Evolutionary conservation across 1,284 basidiomycete genomes (phyloP).

Genomic region (Anthracocystis walkeri): DNA sequence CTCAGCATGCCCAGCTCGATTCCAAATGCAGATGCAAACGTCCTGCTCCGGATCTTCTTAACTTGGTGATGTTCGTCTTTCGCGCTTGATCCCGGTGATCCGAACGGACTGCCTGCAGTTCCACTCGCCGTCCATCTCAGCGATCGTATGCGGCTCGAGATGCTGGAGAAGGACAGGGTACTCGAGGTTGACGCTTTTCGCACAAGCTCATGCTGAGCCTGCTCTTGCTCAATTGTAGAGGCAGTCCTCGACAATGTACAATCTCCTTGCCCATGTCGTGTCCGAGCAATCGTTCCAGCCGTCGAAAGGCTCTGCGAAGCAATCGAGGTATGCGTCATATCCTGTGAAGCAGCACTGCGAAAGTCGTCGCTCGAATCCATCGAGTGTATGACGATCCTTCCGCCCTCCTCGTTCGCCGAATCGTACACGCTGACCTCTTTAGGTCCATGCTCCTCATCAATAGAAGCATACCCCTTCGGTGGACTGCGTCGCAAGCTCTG

Average conservation of each 20-base stretch:
- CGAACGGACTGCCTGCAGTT: not conserved
- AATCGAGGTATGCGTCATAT: not conserved
- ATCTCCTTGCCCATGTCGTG: not conserved
- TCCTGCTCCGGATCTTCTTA: slow-evolving; percentile 36
- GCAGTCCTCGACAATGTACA: not conserved
- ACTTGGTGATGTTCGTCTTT: slow-evolving; percentile 1
- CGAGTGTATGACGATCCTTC: slow-evolving; percentile 19
- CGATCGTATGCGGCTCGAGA: slow-evolving; percentile 26
- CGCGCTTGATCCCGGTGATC: not conserved
- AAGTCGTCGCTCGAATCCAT: slow-evolving; percentile 15
- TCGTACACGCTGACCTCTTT: slow-evolving; percentile 8
- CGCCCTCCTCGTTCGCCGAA: slow-evolving; percentile 1
- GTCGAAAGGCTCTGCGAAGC: not conserved
- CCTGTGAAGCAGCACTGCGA: slow-evolving; percentile 10
- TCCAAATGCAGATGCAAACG: slow-evolving; percentile 41
- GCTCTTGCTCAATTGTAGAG: not conserved
- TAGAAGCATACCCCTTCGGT: slow-evolving; percentile 16
- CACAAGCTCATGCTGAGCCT: not conserved
- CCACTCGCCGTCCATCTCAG: slow-evolving; percentile 6
- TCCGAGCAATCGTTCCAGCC: not conserved
- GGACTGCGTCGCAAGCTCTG: slow-evolving; percentile 18
- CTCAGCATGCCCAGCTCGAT: slow-evolving; percentile 31
- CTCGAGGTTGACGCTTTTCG: slow-evolving; percentile 25
- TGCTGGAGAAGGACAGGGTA: slow-evolving; percentile 18
- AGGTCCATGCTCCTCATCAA: slow-evolving; percentile 12